A percentile compares a stretch with the other conserved stretches of the same genome.
phyloP scores from a whole-genome alignment of 257 asterid genomes.

The Cinchona pubescens region DNA sequence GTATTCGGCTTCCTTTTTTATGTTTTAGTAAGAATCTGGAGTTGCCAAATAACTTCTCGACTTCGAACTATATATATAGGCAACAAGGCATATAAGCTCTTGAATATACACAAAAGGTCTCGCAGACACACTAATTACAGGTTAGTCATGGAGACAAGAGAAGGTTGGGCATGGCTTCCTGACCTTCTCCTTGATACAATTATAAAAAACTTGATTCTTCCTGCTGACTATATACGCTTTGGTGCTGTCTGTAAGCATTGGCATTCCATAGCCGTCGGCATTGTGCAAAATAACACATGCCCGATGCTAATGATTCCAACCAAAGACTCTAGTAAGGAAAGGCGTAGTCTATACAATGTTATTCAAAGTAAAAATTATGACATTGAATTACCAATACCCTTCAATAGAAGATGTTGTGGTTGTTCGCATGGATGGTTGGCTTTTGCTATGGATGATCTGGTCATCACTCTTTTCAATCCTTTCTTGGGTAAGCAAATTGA shows the following conservation, averaged over 20 bases:
- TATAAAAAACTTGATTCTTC: neutral
- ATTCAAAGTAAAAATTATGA: neutral
- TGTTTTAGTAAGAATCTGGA: too few species aligned
- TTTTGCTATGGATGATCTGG: neutral
- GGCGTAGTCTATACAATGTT: neutral
- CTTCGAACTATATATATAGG: too few species aligned
- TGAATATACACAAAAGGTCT: too few species aligned
- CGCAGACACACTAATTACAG: neutral
- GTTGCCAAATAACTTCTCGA: too few species aligned
- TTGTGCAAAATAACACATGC: too few species aligned
- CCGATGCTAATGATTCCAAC: neutral
- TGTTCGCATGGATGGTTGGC: neutral
- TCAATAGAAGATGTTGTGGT: constrained; percentile 4
- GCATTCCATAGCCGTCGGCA: neutral
- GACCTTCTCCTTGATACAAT: neutral
- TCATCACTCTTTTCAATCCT: constrained; percentile 2
- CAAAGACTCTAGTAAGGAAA: neutral
- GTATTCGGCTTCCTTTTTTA: too few species aligned
- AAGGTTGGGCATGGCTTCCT: neutral
- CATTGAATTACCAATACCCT: neutral
- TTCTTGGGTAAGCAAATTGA: neutral
- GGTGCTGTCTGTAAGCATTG: neutral
- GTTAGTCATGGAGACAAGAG: neutral
- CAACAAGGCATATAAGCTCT: too few species aligned
- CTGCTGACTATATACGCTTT: neutral